Base-by-base conservation (phyloP, 345 rosid species). In the Anacardium occidentale region DNA sequence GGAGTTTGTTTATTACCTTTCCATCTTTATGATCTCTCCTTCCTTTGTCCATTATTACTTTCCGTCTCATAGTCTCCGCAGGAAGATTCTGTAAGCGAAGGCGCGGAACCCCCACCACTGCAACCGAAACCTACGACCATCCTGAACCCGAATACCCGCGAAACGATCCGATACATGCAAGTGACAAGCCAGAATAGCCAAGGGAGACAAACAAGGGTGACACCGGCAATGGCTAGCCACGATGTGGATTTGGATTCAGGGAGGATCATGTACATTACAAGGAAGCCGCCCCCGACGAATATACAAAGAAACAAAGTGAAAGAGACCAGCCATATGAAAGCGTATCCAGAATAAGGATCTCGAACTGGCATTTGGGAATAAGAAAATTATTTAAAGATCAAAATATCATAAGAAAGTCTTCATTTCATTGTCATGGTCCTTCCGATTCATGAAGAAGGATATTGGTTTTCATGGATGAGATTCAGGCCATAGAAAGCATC, bases 111-210 rank as follows among this genome's bases (percentile, higher is more conserved):
- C 37, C 53, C 11, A 4, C 67, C 68, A 1, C 32, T 57, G 10
- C 78, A 79, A 52, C 70, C 40, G 1, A 52, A 68, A 7, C 79
- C 81, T 17, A 82, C 53, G 3, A 76, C 74, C 78, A 90, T 76
- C 60, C 97, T 79, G 61, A 94, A 81, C 0, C 97, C 96, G 17
- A 74, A 82, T 11, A 71, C 54, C 13, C 96, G 83, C 7, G 97
- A 94, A 24, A 85, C 0, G 54, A 92, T 45, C 0, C 94, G 90
- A 62, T 91, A 94, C 3, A 81, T 22, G 63, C 87, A 87, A 0
- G 91, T 88, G 34, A 88, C 17, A 29, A 78, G 2, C 98, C 98
- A 90, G 68, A 94, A 94, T 15, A 85, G 22, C 98, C 98, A 91
- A 14, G 97, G 98, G 15, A 91, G 79, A 81, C 92, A 86, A 52